Percentiles rank a stretch among this genome's conserved stretches.
Evolutionary conservation across 2,329 filamentous ascomycete species (phyloP).

Genomic region (Diplocarpon mali): DNA sequence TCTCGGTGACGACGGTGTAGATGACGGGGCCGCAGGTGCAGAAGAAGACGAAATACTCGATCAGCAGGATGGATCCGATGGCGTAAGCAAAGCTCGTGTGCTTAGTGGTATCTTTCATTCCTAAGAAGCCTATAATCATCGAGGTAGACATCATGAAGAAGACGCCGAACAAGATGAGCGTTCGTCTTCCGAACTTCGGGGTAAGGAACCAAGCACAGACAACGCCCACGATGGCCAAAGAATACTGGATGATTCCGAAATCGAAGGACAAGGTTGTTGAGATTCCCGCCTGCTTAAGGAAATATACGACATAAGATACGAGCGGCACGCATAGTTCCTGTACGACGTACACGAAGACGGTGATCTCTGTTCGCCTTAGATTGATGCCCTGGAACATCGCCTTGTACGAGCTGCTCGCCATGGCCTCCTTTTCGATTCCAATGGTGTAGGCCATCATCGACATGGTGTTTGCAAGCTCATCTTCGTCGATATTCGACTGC

Average conservation of each 20-base stretch:
- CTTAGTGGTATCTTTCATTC: background rate
- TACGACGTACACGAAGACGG: background rate
- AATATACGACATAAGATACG: background rate
- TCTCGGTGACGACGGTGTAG: slow-evolving; percentile 5
- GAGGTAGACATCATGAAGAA: slow-evolving; percentile 2
- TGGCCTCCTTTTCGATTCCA: slow-evolving; percentile 36
- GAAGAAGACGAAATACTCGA: slow-evolving; percentile 8
- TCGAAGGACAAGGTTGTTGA: slow-evolving; percentile 2
- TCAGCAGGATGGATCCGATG: slow-evolving; percentile 1
- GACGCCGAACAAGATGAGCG: slow-evolving; percentile 1
- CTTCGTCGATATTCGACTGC: slow-evolving; percentile 29
- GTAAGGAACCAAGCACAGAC: slow-evolving; percentile 2
- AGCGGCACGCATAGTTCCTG: slow-evolving; percentile 2
- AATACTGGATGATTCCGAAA: slow-evolving; percentile 4
- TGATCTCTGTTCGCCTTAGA: slow-evolving; percentile 37
- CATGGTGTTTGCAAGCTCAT: slow-evolving; percentile 32
- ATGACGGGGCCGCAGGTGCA: slow-evolving; percentile 4
- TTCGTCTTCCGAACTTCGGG: background rate
- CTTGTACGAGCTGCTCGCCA: slow-evolving; percentile 31
- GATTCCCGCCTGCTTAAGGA: slow-evolving; percentile 1
- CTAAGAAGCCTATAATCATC: slow-evolving; percentile 2
- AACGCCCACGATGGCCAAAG: slow-evolving; percentile 1
- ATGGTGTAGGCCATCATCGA: slow-evolving; percentile 44
- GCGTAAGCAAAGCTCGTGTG: slow-evolving; percentile 3
- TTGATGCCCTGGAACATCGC: slow-evolving; percentile 38